These are phyloP conservation scores for Cucurbita argyrosperma DNA, from an alignment of 306 rosid genomes.

Conservation along the genomic window DNA sequence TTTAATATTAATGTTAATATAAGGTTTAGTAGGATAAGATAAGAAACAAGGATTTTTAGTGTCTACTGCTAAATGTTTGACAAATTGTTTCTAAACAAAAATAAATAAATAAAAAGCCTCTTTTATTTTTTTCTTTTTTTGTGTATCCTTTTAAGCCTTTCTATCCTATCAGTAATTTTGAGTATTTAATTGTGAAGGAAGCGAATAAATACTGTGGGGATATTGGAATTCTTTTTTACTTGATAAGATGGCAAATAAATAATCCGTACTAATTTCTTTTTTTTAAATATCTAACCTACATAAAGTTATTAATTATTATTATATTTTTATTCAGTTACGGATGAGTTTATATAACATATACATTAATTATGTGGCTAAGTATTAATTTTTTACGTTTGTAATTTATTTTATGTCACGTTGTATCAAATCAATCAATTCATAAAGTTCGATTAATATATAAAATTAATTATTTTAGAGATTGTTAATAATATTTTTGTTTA, in stretches of 20 bases:
- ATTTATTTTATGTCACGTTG: too few species aligned
- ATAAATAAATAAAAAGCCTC: not conserved
- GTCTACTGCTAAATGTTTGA: not conserved
- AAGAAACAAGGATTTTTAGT: not conserved
- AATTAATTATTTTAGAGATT: too few species aligned
- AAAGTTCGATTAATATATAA: too few species aligned
- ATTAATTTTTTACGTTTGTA: too few species aligned
- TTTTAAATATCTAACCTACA: not conserved
- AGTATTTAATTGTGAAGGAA: not conserved
- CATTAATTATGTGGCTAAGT: too few species aligned
- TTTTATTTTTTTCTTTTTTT: not conserved
- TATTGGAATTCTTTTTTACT: not conserved
- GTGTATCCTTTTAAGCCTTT: not conserved
- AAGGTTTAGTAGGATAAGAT: not conserved
- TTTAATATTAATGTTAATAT: too few species aligned
- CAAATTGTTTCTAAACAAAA: not conserved
- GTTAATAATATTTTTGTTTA: too few species aligned
- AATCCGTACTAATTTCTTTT: not conserved
- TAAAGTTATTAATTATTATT: not conserved
- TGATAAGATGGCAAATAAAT: not conserved
- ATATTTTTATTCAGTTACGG: too few species aligned
- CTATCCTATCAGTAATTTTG: not conserved
- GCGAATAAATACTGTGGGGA: not conserved
- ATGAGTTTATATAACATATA: too few species aligned
- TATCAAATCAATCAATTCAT: too few species aligned